Percentiles rank a stretch among this genome's conserved stretches.
phyloP scores from a whole-genome alignment of 2,329 filamentous ascomycete species.

The Diaporthe velutina region DNA sequence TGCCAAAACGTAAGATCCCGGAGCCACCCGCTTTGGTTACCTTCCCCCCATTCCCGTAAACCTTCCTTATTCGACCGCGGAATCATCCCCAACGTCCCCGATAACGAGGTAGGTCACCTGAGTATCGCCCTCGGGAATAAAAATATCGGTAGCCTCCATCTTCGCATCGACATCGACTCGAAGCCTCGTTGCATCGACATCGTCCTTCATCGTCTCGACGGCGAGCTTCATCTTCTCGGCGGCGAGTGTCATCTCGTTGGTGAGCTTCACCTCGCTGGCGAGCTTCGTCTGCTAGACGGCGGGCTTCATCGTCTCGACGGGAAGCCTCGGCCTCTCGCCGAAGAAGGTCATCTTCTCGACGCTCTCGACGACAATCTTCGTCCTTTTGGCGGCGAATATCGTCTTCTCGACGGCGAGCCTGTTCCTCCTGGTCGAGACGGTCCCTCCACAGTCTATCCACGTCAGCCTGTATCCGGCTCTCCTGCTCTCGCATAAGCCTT shows the following conservation, averaged over 20 bases:
- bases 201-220: background rate
- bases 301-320: background rate
- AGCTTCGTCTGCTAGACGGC: background rate
- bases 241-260: background rate
- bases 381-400: background rate
- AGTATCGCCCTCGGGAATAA: background rate
- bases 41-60: background rate
- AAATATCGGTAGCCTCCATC: background rate
- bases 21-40: background rate
- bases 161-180: background rate
- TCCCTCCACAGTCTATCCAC: background rate
- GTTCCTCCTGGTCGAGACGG: background rate
- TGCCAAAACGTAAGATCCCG: background rate
- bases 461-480: background rate
- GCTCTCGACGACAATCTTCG: background rate
- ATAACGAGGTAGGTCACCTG: background rate
- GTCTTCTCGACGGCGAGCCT: background rate
- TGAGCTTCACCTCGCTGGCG: background rate
- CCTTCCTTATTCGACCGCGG: background rate
- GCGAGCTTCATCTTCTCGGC: background rate
- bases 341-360: background rate
- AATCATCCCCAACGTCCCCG: no score
- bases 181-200: background rate
- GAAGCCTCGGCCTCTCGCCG: background rate
- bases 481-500: background rate